Percentiles rank a stretch among this genome's conserved stretches.
phyloP scores from a whole-genome alignment of 805 yeast genomes.

The Saccharomycopsis fodiens region DNA sequence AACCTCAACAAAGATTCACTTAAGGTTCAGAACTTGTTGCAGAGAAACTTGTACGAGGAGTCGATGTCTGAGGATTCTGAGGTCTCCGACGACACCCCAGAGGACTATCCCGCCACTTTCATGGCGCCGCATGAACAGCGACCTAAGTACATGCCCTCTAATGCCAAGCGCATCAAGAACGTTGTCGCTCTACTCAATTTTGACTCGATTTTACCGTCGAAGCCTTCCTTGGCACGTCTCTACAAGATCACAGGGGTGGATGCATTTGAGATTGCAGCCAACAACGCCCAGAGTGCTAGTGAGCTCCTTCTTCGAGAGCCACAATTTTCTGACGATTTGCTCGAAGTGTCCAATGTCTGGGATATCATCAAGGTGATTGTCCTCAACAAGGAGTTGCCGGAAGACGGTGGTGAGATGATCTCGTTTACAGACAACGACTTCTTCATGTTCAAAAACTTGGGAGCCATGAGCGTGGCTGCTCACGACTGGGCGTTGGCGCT shows the following conservation, averaged over 20 bases:
- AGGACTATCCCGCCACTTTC: constrained; percentile 27
- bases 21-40: constrained; percentile 5
- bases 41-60: constrained; percentile 3
- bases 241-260: constrained; percentile 57
- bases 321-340: constrained; percentile 10
- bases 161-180: constrained; percentile 21
- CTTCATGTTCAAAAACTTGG: constrained; percentile 21
- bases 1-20: not conserved
- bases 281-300: constrained; percentile 53
- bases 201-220: constrained; percentile 64
- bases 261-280: constrained; percentile 39
- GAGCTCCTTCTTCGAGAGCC: constrained; percentile 3
- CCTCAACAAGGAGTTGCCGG: constrained; percentile 52
- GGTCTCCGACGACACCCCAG: constrained; percentile 26
- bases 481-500: constrained; percentile 57
- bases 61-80: constrained; percentile 23
- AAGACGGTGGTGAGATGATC: constrained; percentile 46
- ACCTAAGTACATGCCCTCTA: constrained; percentile 22
- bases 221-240: constrained; percentile 59
- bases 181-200: constrained; percentile 56
- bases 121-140: constrained; percentile 26
- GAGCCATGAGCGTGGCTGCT: constrained; percentile 12
- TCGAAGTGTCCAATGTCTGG: constrained; percentile 16
- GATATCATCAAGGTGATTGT: constrained; percentile 15
- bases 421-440: not conserved